Base-by-base conservation (phyloP, 108 stramenopile species). In the Fistulifera solaris region DNA sequence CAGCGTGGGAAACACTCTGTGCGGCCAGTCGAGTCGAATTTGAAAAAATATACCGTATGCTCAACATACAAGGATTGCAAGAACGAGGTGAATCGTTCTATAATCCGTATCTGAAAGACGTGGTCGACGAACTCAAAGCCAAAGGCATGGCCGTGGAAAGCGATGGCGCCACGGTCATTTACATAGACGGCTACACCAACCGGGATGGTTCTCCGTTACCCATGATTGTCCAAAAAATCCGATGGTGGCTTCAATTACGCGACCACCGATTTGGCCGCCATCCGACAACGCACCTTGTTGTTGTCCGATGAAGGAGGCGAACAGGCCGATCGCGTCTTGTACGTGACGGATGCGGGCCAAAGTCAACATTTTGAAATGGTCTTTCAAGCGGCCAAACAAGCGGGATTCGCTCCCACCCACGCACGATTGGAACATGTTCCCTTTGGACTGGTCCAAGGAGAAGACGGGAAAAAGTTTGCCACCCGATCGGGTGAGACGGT, bases 221-320 rank as follows among this genome's bases (percentile, higher is more conserved):
- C 7, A 81, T 98, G 70, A 62, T 99, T 35, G 68, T 99, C 26
- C 75, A 85, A 47, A n/a, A 99, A 99, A 68, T 80, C 87, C 10
- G 99, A 98, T 67, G 97, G 97, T 19, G 99, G 96, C 22, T 99
- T 85, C 65, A 95, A 96, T 54, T 99, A 99, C 61, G 97, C 97
- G 25, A 89, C 95, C 1, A 99, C 99, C 42, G 99, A 99, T 63
- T 67, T 98, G 35, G 94, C 99, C 47, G 99, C 99, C 8, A 78
- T 98, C 62, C 71, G 80, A 23, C 94, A 99, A 45, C 78, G 99
- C 28, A 77, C 89, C 27, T 40, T 58, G 25, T 49, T 83, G 57
- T 61, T 67, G 10, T 8, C 54, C 23, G 59, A 57, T 8, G 82
- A 79, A 22, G 78, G 66, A 14, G 89, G 89, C 19, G 92, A 94